A percentile compares a stretch with the other conserved stretches of the same genome.
Evolutionary conservation across 345 rosid species (phyloP).

Genomic region (Clarkia xantiana): DNA sequence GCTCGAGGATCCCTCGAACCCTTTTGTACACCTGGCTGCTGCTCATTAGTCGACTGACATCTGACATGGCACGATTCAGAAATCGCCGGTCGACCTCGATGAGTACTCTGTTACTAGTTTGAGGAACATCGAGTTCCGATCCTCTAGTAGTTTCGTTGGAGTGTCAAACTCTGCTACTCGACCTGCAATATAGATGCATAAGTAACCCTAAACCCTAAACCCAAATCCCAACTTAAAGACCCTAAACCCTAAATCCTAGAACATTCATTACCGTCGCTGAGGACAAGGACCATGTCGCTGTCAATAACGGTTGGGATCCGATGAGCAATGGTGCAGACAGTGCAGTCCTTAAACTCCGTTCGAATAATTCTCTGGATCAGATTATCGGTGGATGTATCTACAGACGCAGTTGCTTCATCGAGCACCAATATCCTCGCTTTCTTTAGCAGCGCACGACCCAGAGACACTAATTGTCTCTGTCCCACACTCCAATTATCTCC

Average conservation of each 20-base stretch:
- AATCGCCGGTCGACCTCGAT: constrained; percentile 85
- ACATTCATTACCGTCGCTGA: constrained; percentile 57
- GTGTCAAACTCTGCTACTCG: constrained; percentile 87
- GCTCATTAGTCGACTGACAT: background rate
- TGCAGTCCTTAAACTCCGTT: constrained; percentile 78
- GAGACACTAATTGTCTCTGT: constrained; percentile 84
- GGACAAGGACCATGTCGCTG: constrained; percentile 94
- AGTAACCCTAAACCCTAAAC: too few relatives aligned
- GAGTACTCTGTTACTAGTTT: constrained; percentile 89
- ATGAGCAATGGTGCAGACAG: constrained; percentile 96
- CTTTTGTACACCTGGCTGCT: background rate
- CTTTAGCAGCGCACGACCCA: constrained; percentile 85
- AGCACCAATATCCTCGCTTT: constrained; percentile 89
- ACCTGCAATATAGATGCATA: constrained; percentile 58
- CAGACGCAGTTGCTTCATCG: constrained; percentile 99
- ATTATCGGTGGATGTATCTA: constrained; percentile 95
- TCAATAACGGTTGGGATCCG: constrained; percentile 96
- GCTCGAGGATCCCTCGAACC: too few relatives aligned
- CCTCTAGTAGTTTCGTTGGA: constrained; percentile 66
- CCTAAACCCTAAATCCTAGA: too few relatives aligned
- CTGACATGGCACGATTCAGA: constrained; percentile 29
- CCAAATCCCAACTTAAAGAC: too few relatives aligned
- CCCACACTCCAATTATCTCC: constrained; percentile 99
- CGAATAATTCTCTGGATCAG: constrained; percentile 90
- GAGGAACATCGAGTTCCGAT: constrained; percentile 83